These are phyloP conservation scores for Pseudogymnoascus pannorum DNA, from an alignment of 2,329 filamentous ascomycete species.

Conservation along the genomic window DNA sequence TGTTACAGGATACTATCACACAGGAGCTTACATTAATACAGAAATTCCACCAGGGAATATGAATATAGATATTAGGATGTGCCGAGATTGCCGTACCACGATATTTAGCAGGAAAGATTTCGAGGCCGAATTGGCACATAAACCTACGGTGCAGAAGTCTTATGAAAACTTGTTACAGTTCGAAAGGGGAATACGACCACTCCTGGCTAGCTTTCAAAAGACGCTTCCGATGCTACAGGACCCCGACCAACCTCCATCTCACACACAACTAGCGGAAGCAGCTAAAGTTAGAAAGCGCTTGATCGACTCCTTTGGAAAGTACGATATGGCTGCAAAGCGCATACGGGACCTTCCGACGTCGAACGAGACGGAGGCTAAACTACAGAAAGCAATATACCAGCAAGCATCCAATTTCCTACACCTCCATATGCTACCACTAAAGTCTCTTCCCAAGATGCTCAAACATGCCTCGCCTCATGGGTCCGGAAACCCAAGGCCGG, in stretches of 20 bases:
- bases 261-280: constrained; percentile 55
- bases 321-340: constrained; percentile 59
- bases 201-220: constrained; percentile 64
- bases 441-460: constrained; percentile 50
- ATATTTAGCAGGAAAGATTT: constrained; percentile 65
- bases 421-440: constrained; percentile 68
- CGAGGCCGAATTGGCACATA: constrained; percentile 46
- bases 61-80: constrained; percentile 80
- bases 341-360: constrained; percentile 59
- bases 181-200: constrained; percentile 60
- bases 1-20: constrained; percentile 18
- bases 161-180: constrained; percentile 65
- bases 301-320: constrained; percentile 65
- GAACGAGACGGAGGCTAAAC: constrained; percentile 53
- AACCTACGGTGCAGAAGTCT: constrained; percentile 53
- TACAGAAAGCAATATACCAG: constrained; percentile 63
- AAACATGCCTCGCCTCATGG: constrained; percentile 51
- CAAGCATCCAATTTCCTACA: constrained; percentile 64
- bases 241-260: constrained; percentile 43
- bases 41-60: constrained; percentile 49
- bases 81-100: constrained; percentile 73
- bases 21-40: constrained; percentile 32
- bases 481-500: constrained; percentile 28
- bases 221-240: constrained; percentile 58
- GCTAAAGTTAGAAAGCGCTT: constrained; percentile 64